Evolutionary conservation across 164 flowering plant genomes (phyloP), one percentile per base, ranked within the genome.

Genomic region (Tetracentron sinense): DNA sequence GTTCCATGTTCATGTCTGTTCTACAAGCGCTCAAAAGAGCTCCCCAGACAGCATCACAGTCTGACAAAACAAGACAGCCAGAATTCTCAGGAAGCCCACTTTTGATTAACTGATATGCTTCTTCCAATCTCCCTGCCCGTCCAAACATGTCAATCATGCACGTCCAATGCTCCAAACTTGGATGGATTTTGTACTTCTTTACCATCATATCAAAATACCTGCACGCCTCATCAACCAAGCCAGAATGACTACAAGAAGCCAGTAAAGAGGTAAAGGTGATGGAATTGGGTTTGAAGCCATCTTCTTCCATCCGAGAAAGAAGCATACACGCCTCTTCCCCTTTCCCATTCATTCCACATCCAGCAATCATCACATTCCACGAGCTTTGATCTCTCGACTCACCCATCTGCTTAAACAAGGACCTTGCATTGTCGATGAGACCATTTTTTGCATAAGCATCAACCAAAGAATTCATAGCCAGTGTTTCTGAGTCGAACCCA

Each of bases 301-400:
- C 71, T 38, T 62, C 59, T 72, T 61, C 73, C 76, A 69, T 69
- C 59, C 21, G 54, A 2, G 65, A 56, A 22, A 76, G 29, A 14
- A 74, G 67, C 6, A 46, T 25, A 17, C 70, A 73, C 21, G 79
- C 76, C 33, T 71, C 70, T 54, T 29, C 52, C 16, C 78, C 82
- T 55, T 64, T 70, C 4, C 79, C 80, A 62, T 79, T 71, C 68
- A 76, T 69, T 58, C 78, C 82, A 57, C 56, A 67, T 19, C 72
- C 78, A 42, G 74, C 56, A 64, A 79, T 74, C 74, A 79, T 79
- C 66, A 66, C 72, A 62, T 76, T 75, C 79, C 82, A 78, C 3
- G 82, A 78, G 63, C 69, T 72, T 53, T 70, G 73, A 68, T 75
- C 77, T 62, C 74, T 73, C 14, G 19, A 49, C 15, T 11, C 11